These are phyloP conservation scores for Alternaria burnsii DNA, from an alignment of 2,329 filamentous ascomycete genomes.

Conservation along the genomic window DNA sequence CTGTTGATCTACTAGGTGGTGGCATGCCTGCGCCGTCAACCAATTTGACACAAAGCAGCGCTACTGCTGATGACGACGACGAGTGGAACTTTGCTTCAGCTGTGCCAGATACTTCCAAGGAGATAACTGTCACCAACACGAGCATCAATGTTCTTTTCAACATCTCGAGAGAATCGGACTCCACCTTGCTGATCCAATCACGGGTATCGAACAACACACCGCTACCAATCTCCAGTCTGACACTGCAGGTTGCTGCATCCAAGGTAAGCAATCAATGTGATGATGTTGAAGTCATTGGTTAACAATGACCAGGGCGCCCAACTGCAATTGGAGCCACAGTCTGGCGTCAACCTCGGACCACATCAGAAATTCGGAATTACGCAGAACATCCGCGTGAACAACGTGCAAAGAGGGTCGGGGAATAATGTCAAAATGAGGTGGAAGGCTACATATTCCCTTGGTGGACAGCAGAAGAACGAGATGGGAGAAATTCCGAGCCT, in stretches of 20 bases:
- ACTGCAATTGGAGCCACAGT: constrained; percentile 84
- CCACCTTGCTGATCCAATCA: constrained; percentile 74
- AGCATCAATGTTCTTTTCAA: constrained; percentile 77
- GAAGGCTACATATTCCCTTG: constrained; percentile 82
- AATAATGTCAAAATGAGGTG: constrained; percentile 87
- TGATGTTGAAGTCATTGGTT: constrained; percentile 4
- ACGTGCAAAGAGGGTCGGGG: constrained; percentile 76
- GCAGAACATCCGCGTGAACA: constrained; percentile 80
- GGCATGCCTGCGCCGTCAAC: constrained; percentile 35
- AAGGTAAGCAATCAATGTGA: constrained; percentile 67
- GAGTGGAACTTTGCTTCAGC: constrained; percentile 95
- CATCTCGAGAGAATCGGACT: constrained; percentile 66
- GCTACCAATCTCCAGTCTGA: constrained; percentile 77
- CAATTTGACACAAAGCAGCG: constrained; percentile 37
- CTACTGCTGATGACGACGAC: constrained; percentile 85
- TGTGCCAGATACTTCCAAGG: constrained; percentile 74
- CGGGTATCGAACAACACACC: constrained; percentile 84
- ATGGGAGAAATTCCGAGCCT: constrained; percentile 86
- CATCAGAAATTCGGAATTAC: constrained; percentile 78
- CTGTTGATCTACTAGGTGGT: constrained; percentile 50
- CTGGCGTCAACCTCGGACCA: constrained; percentile 76
- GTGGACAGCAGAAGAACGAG: constrained; percentile 72
- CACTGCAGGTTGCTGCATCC: constrained; percentile 91
- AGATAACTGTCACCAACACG: constrained; percentile 73
- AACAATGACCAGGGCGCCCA: constrained; percentile 71